Base-by-base conservation (phyloP, 2,329 filamentous ascomycete species). In the Hymenoscyphus fraxineus region DNA sequence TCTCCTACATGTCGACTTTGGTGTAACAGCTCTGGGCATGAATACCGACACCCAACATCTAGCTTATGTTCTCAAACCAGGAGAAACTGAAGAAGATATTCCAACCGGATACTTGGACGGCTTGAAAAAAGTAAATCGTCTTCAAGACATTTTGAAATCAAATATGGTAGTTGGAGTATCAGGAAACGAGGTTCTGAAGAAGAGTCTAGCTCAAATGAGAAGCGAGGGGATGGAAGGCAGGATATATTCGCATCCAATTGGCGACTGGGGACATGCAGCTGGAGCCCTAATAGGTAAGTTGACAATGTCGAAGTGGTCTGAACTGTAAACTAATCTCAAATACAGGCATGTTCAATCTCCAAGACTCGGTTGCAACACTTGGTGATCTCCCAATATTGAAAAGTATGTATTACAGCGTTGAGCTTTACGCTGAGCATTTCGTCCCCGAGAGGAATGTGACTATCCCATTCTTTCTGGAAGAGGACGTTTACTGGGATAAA, bases 11-110 rank as follows among this genome's bases (percentile, higher is more conserved):
- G 80, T 80, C 2, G 81, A 83, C 66, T 82, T 83, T 67, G 81
- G 80, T 41, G 75, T 82, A 35, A 79, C 79, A 6, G 80, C 79
- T 0, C 69, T 82, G 64, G 79, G 80, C 0, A 71, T 82, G 66
- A 81, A 81, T 65, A 82, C 80, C 1, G 80, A 82, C 63, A 83
- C 81, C 1, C 81, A 83, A 72, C 81, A 83, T 58, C 71, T 83
- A 3, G 81, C 76, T 0, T 83, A 83, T 64, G 80, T 83, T 15
- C 74, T 83, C 16, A 71, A 73, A 5, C 81, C 80, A 0, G 78
- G 74, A 19, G 75, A 80, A 70, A 77, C 76, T 9, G 77, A 77
- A 47, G 71, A 72, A 0, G 77, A 80, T 54, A 75, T 83, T 1
- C 81, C 80, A 0, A 64, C 72, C 58, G 77, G 78, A 2, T 69